These are phyloP conservation scores for Phlyctochytrium planicorne DNA, from an alignment of 192 early-diverging fungal species.

Conservation along the genomic window DNA sequence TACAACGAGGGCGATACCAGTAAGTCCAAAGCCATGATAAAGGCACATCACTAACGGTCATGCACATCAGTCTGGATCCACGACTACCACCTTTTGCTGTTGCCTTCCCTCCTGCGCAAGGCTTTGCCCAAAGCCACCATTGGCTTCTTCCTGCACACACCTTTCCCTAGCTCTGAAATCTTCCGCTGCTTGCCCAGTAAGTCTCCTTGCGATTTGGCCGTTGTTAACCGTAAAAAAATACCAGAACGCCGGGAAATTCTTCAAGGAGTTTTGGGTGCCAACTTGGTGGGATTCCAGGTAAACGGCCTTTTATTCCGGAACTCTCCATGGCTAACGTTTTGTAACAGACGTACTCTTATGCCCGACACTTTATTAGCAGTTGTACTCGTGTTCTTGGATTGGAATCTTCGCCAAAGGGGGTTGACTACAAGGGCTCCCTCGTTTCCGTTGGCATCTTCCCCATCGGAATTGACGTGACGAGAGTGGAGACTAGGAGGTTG, in stretches of 20 bases:
- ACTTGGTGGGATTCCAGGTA: slow-evolving; percentile 94
- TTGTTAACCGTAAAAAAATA: too few relatives aligned
- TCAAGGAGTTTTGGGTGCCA: slow-evolving; percentile 86
- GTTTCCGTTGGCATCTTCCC: slow-evolving; percentile 90
- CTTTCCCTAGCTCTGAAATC: slow-evolving; percentile 59
- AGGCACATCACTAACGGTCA: not conserved
- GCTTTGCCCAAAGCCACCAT: slow-evolving; percentile 44
- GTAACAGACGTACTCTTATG: slow-evolving; percentile 93
- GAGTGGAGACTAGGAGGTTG: slow-evolving; percentile 57
- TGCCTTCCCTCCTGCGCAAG: slow-evolving; percentile 46
- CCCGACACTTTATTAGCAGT: slow-evolving; percentile 84
- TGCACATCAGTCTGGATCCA: slow-evolving; percentile 54
- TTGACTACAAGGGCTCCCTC: slow-evolving; percentile 75
- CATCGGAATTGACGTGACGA: slow-evolving; percentile 91
- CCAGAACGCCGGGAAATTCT: slow-evolving; percentile 76
- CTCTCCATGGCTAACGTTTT: too few relatives aligned
- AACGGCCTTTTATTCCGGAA: too few relatives aligned
- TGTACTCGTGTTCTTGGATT: slow-evolving; percentile 93
- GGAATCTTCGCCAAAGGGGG: slow-evolving; percentile 86
- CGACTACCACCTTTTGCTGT: slow-evolving; percentile 57
- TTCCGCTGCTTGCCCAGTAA: slow-evolving; percentile 61
- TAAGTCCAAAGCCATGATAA: slow-evolving; percentile 42
- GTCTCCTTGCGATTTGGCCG: not conserved
- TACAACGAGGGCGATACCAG: slow-evolving; percentile 79
- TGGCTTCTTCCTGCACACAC: slow-evolving; percentile 60